Base-by-base conservation (phyloP, 352 stramenopile species). In the Phytophthora europaea region DNA sequence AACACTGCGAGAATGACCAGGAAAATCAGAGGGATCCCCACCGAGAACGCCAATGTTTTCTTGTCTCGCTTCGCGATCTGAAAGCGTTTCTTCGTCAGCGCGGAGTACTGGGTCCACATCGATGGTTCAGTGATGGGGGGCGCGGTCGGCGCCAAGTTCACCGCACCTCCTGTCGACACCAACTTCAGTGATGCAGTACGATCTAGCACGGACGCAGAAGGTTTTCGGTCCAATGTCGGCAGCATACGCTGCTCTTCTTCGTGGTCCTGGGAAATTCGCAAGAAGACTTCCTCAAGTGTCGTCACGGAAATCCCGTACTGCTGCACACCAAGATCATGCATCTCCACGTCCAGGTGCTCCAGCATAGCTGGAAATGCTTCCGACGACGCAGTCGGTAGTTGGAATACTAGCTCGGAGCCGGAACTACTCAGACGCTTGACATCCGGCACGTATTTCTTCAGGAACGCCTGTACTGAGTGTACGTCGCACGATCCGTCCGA, bases 221-320 rank as follows among this genome's bases (percentile, higher is more conserved):
- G 65, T 38, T 71, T 69, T 6, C 64, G 61, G 5, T 70, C 63
- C 33, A 74, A 31, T 10, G 48, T 34, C 45, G 63, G 45, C 20
- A 52, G 10, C 10, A 61, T 13, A n/a, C 62, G 28, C 26, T 66
- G 57, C 13, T 73, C 64, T 16, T 82, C 72, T 13, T 91, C 82
- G 8, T 79, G 76, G 3, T 88, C 83, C 9, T 73, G 62, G 15
- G 87, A 83, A 68, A 94, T 91, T 1, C 80, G 79, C 54, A 99
- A 70, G 79, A 99, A 99, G 0, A 99, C 97, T 84, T 99, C 98
- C 76, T 99, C 98, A 4, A 99, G 80, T 0, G 98, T 99, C 10
- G 98, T 99, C 43, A 99, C 97, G 8, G 94, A 98, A 31, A 99
- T 91, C 23, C 98, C 98, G 74, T 99, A 99, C 36, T 93, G 87